Base-by-base conservation (phyloP, 164 flowering plant genomes). In the Umbilicus rupestris region DNA sequence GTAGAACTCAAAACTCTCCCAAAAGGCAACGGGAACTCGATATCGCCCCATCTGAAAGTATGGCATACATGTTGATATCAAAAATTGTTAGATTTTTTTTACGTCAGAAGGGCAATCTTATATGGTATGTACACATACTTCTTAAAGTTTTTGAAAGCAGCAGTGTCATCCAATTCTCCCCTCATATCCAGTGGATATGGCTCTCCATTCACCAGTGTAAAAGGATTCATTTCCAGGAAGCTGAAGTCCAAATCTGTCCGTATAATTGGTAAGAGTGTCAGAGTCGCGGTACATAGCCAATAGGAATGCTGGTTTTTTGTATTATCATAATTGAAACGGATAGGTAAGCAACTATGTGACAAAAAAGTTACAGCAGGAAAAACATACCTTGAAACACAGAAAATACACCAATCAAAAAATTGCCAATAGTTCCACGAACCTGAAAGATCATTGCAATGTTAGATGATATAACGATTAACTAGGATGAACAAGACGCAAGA, bases 221-320 rank as follows among this genome's bases (percentile, higher is more conserved):
- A 91, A 5, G 97, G 96, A 74, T 91, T 91, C 97, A 91, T 91
- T 81, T 91, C 97, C 67, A 91, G 64, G 75, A 91, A 91, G 69
- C 81, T 86, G 81, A 89, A 91, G 77, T 91, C 97, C 68, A 91
- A 77, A 77, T 91, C 97, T 91, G 77, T 1, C 15, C 20, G 62
- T 16, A 8, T 19, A 19, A 26, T n/a, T 28, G 45, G 24, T 28
- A 62, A 62, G 42, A 41, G 44, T 8, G 20, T 9, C 24, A 26
- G 11, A 19, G 42, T 29, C 16, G 14, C 20, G 14, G 26, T 0
- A 35, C 2, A 1, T 5, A 63, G 3, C 44, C 26, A 63, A 63
- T 42, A 16, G 9, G 39, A 33, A 37, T 35, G 37, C 44, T 41
- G 44, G 44, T 10, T 41, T 41, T 14, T 41, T 10, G 12, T 41